A percentile compares a stretch with the other conserved stretches of the same genome.
phyloP scores from a whole-genome alignment of 352 stramenopile genomes.

The Achlya hypogyna region DNA sequence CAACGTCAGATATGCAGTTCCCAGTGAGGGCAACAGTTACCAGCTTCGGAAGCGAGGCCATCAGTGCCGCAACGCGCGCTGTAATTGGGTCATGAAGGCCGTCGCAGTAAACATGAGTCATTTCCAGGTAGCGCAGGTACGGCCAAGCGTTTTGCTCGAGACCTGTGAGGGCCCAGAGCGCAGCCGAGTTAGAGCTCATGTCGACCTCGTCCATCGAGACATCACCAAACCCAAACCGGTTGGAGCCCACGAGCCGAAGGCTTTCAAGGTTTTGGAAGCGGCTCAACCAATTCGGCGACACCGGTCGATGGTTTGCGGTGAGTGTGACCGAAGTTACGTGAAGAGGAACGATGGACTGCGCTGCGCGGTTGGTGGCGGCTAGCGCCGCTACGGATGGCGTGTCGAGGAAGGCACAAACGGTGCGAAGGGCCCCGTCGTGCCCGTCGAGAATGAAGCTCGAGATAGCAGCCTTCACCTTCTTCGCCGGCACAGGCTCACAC shows the following conservation, averaged over 20 bases:
- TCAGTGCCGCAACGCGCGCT: slow-evolving; percentile 28
- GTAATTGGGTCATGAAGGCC: slow-evolving; percentile 43
- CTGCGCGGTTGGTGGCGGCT: slow-evolving; percentile 28
- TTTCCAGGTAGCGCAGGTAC: slow-evolving; percentile 25
- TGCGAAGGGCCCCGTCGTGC: slow-evolving; percentile 34
- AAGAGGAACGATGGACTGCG: slow-evolving; percentile 26
- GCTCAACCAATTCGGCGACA: slow-evolving; percentile 26
- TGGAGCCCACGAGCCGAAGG: slow-evolving; percentile 29
- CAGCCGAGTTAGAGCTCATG: slow-evolving; percentile 23
- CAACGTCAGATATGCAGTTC: slow-evolving; percentile 52
- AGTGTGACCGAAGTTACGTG: slow-evolving; percentile 34
- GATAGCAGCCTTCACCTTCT: slow-evolving; percentile 15
- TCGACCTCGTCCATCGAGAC: slow-evolving; percentile 16
- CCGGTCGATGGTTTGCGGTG: slow-evolving; percentile 22
- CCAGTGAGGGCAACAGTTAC: slow-evolving; percentile 32
- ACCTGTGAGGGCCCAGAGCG: slow-evolving; percentile 26
- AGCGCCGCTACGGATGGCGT: slow-evolving; percentile 29
- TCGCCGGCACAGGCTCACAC: not conserved
- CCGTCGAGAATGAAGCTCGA: slow-evolving; percentile 36
- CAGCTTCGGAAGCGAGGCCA: slow-evolving; percentile 28
- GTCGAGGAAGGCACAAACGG: slow-evolving; percentile 36
- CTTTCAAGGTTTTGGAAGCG: slow-evolving; percentile 35
- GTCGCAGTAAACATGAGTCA: slow-evolving; percentile 43
- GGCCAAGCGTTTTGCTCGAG: slow-evolving; percentile 25
- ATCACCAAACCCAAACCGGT: slow-evolving; percentile 40